Percentiles rank a stretch among this genome's conserved stretches.
phyloP scores from a whole-genome alignment of 2,329 filamentous ascomycete species.

The Xylariales sp. region DNA sequence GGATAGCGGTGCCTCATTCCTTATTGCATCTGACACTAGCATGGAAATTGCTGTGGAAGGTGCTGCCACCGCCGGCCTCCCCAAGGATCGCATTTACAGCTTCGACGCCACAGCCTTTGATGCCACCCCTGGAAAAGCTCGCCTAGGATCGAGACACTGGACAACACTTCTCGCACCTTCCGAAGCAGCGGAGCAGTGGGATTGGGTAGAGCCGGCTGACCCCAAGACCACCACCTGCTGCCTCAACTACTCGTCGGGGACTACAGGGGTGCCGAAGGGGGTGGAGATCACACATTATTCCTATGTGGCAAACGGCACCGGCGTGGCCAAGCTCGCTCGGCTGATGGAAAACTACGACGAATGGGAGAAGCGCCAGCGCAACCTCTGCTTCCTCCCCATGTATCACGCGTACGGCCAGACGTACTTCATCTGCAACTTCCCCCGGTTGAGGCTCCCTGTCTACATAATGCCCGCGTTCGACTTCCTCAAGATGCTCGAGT shows the following conservation, averaged over 20 bases:
- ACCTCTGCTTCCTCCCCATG: slow-evolving; percentile 70
- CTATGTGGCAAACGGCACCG: slow-evolving; percentile 66
- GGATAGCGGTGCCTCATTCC: slow-evolving; percentile 63
- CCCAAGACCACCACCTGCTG: slow-evolving; percentile 54
- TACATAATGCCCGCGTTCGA: slow-evolving; percentile 80
- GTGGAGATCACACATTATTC: slow-evolving; percentile 77
- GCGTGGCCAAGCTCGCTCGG: slow-evolving; percentile 46
- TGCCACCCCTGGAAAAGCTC: slow-evolving; percentile 16
- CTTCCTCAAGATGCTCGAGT: slow-evolving; percentile 65
- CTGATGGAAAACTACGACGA: slow-evolving; percentile 44
- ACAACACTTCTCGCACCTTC: slow-evolving; percentile 19
- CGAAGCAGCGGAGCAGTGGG: slow-evolving; percentile 48
- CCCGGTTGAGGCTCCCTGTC: slow-evolving; percentile 55
- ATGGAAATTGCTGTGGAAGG: slow-evolving; percentile 64
- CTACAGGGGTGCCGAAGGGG: slow-evolving; percentile 79
- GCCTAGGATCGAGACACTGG: slow-evolving; percentile 22
- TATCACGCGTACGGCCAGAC: slow-evolving; percentile 74
- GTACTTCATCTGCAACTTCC: slow-evolving; percentile 58
- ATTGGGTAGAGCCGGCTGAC: slow-evolving; percentile 56
- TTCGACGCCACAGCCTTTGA: slow-evolving; percentile 53
- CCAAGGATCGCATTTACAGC: slow-evolving; percentile 53
- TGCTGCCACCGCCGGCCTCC: slow-evolving; percentile 53
- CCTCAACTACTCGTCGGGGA: slow-evolving; percentile 77
- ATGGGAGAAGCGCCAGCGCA: slow-evolving; percentile 30
- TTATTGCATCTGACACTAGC: slow-evolving; percentile 58